phyloP scores from a whole-genome alignment of 805 yeast genomes.

The Metschnikowia koreensis region DNA sequence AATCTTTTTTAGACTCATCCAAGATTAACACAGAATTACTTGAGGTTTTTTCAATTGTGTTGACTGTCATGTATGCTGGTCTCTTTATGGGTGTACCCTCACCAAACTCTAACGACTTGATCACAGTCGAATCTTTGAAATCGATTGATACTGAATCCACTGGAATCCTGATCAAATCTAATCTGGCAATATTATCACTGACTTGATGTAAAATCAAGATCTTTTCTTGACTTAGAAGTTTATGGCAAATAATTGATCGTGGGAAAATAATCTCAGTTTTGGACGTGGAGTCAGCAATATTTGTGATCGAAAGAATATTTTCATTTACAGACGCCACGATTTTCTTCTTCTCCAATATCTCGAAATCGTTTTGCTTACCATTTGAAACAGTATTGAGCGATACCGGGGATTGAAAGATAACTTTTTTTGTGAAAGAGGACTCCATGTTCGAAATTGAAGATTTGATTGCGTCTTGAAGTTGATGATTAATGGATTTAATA shows the following conservation, averaged over 20 bases:
- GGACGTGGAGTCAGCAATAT: background rate
- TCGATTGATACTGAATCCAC: background rate
- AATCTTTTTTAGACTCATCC: conserved; percentile 39
- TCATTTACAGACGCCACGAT: conserved; percentile 7
- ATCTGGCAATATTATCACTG: background rate
- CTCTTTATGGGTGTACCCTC: conserved; percentile 11
- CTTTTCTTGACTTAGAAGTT: conserved; percentile 6
- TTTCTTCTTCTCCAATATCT: background rate
- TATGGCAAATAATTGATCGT: conserved; percentile 7
- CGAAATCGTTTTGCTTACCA: conserved; percentile 3
- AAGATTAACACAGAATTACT: conserved; percentile 36
- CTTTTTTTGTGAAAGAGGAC: conserved; percentile 23
- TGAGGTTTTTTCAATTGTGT: conserved; percentile 20
- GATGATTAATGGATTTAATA: background rate
- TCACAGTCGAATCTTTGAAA: conserved; percentile 8
- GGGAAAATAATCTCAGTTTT: conserved; percentile 2
- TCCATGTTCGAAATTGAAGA: conserved; percentile 27
- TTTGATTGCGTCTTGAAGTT: conserved; percentile 5
- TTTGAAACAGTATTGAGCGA: conserved; percentile 10
- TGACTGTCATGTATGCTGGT: conserved; percentile 36
- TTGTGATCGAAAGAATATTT: conserved; percentile 1
- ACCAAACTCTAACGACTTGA: conserved; percentile 13
- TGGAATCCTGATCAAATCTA: conserved; percentile 5
- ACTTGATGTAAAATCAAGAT: conserved; percentile 9
- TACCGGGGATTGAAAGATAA: conserved; percentile 15